phyloP scores from a whole-genome alignment of 352 stramenopile genomes.

The Pythium dissimile region DNA sequence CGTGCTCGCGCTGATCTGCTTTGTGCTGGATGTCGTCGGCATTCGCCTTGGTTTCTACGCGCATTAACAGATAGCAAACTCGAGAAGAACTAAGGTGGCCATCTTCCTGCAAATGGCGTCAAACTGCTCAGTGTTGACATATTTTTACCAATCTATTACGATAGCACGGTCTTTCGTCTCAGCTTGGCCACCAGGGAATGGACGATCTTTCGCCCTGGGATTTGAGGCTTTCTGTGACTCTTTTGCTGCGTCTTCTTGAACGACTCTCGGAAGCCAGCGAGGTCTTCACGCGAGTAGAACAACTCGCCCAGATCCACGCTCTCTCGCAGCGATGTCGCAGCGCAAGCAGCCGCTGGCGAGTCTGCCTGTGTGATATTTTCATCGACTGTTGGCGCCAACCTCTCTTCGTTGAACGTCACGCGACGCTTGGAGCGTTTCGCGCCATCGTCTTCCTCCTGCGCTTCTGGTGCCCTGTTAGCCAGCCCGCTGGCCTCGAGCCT shows the following conservation, averaged over 20 bases:
- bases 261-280: slow-evolving; percentile 10
- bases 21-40: slow-evolving; percentile 8
- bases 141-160: neutral
- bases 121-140: neutral
- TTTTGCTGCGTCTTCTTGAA: neutral
- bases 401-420: slow-evolving; percentile 23
- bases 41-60: too few species aligned
- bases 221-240: neutral
- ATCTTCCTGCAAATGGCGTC: neutral
- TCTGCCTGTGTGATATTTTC: neutral
- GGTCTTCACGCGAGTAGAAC: slow-evolving; percentile 13
- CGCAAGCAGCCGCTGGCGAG: neutral
- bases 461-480: neutral
- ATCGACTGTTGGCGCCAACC: too few species aligned
- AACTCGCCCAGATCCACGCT: slow-evolving; percentile 6
- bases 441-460: neutral
- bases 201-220: slow-evolving; percentile 3
- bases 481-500: slow-evolving; percentile 8
- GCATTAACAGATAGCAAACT: too few species aligned
- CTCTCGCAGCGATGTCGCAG: neutral
- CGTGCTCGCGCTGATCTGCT: slow-evolving; percentile 3
- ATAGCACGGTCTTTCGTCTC: neutral
- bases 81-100: too few species aligned
- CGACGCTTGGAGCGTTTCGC: slow-evolving; percentile 7
- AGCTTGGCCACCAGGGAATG: slow-evolving; percentile 4